Evolutionary conservation across 2,329 filamentous ascomycete species (phyloP).

Genomic region (Colletotrichum echinochloae): DNA sequence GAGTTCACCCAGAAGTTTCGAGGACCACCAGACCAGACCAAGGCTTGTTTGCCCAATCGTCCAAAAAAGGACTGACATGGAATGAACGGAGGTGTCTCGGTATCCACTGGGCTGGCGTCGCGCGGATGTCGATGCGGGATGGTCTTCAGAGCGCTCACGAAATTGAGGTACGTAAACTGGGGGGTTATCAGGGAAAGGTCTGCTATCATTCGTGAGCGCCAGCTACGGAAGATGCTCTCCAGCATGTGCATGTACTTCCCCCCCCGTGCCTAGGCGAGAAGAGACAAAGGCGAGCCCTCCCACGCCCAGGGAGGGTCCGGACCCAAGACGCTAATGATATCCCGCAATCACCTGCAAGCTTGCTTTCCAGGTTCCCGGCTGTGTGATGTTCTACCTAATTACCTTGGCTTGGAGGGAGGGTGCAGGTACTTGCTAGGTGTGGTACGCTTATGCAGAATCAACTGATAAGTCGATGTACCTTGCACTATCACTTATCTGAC

Average conservation of each 20-base stretch:
- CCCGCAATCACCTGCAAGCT: conserved; percentile 27
- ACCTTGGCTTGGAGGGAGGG: conserved; percentile 20
- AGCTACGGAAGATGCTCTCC: conserved; percentile 24
- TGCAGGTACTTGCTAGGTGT: background rate
- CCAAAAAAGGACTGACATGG: background rate
- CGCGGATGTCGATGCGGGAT: conserved; percentile 30
- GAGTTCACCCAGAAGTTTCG: background rate
- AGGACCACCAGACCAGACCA: too few relatives aligned
- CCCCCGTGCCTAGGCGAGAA: background rate
- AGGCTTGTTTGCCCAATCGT: background rate
- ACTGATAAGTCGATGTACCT: conserved; percentile 31
- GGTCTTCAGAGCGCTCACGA: conserved; percentile 44
- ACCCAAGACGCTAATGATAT: conserved; percentile 32
- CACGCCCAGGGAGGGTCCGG: conserved; percentile 19
- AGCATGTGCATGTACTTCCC: background rate
- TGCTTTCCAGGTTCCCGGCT: conserved; percentile 5
- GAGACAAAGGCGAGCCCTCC: conserved; percentile 1
- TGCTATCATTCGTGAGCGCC: conserved; percentile 42
- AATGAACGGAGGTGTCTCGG: background rate
- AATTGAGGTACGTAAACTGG: conserved; percentile 54
- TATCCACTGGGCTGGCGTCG: conserved; percentile 5
- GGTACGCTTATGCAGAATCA: background rate
- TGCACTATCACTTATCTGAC: conserved; percentile 25
- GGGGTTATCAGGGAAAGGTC: conserved; percentile 29
- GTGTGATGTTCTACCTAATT: conserved; percentile 16